Evolutionary conservation across 2,329 filamentous ascomycete genomes (phyloP).

Genomic region (Colletotrichum scovillei): DNA sequence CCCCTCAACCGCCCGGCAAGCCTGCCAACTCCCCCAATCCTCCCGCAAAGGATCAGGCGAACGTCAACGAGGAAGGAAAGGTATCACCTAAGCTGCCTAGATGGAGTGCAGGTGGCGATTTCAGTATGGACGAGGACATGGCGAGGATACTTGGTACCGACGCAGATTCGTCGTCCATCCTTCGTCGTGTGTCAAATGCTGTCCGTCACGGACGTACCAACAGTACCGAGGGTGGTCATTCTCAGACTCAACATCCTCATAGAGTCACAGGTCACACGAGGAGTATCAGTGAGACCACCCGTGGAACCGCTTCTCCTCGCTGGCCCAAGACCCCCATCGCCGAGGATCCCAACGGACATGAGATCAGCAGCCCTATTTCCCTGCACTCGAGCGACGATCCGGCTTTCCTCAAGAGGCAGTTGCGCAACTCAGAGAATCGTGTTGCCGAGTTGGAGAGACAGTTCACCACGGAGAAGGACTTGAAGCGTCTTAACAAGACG

Average conservation of each 20-base stretch:
- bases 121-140: slow-evolving; percentile 96
- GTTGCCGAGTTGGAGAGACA: slow-evolving; percentile 90
- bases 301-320: slow-evolving; percentile 71
- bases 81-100: slow-evolving; percentile 75
- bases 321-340: slow-evolving; percentile 76
- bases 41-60: slow-evolving; percentile 59
- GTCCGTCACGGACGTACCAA: slow-evolving; percentile 92
- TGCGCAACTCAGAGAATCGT: slow-evolving; percentile 83
- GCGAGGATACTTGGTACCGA: slow-evolving; percentile 86
- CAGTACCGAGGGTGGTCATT: slow-evolving; percentile 72
- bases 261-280: slow-evolving; percentile 61
- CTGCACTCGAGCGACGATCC: slow-evolving; percentile 73
- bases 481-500: slow-evolving; percentile 86
- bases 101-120: slow-evolving; percentile 85
- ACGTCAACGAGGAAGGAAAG: slow-evolving; percentile 55
- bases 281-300: slow-evolving; percentile 76
- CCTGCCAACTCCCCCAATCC: slow-evolving; percentile 49
- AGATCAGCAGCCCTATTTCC: slow-evolving; percentile 79
- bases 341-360: slow-evolving; percentile 60
- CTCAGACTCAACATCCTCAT: slow-evolving; percentile 30
- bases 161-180: slow-evolving; percentile 80
- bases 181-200: slow-evolving; percentile 91
- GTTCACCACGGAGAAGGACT: slow-evolving; percentile 72
- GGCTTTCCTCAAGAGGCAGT: slow-evolving; percentile 76
- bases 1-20: slow-evolving; percentile 61